Conservation (phyloP, 2,329 filamentous ascomycete genomes). For the Aspergillus sp. region DNA sequence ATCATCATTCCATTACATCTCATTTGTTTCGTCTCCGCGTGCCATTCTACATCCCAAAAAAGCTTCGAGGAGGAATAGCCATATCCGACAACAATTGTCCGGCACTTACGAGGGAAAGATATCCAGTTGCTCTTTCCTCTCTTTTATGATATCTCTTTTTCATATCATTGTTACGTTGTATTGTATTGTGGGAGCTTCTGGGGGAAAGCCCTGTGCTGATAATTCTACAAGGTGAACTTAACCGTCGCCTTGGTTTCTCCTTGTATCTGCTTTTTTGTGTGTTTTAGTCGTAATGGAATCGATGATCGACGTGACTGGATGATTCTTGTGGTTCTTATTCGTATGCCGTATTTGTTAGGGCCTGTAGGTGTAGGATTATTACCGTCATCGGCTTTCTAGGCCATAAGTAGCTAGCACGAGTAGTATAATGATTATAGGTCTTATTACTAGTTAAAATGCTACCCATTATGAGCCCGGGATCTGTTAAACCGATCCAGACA, state of each 20-base stretch:
- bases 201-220: conserved; percentile 98
- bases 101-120: conserved; percentile 99
- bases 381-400: too few species aligned
- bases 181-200: conserved; percentile 33
- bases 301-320: too few species aligned
- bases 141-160: neutral
- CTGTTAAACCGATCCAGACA: too few species aligned
- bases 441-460: too few species aligned
- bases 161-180: too few species aligned
- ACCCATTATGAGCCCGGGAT: too few species aligned
- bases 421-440: too few species aligned
- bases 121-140: conserved; percentile 49
- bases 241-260: conserved; percentile 63
- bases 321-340: too few species aligned
- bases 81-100: conserved; percentile 48
- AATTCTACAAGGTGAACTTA: conserved; percentile 70
- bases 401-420: too few species aligned
- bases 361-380: too few species aligned
- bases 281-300: conserved; percentile 28
- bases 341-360: too few species aligned
- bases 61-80: conserved; percentile 29
- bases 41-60: neutral
- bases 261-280: conserved; percentile 20
- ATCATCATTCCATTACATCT: conserved; percentile 10
- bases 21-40: conserved; percentile 16